phyloP scores from a whole-genome alignment of 2,329 filamentous ascomycete genomes.

The Monosporascus sp. region DNA sequence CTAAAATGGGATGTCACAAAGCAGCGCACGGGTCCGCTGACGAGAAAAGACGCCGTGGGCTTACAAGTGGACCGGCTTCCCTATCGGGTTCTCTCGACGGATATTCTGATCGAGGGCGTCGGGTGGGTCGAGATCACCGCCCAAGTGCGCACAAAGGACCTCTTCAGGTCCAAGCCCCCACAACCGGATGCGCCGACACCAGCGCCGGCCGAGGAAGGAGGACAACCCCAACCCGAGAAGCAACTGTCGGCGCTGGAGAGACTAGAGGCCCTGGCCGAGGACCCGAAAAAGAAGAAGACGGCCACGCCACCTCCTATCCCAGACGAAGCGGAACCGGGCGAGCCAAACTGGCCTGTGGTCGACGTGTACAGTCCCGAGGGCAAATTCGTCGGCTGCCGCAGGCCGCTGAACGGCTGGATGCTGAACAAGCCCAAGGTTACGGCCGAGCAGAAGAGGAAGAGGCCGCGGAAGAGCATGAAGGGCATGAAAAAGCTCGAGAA shows the following conservation, averaged over 20 bases:
- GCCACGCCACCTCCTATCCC: slow-evolving; percentile 3
- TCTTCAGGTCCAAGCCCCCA: slow-evolving; percentile 21
- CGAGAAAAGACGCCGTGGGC: slow-evolving; percentile 54
- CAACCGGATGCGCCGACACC: slow-evolving; percentile 12
- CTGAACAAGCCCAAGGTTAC: slow-evolving; percentile 51
- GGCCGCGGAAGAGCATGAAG: slow-evolving; percentile 68
- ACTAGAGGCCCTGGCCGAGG: slow-evolving; percentile 13
- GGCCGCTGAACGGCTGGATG: slow-evolving; percentile 67
- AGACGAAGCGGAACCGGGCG: slow-evolving; percentile 9
- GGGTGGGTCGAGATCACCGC: slow-evolving; percentile 88
- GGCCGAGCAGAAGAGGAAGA: slow-evolving; percentile 40
- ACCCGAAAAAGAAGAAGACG: slow-evolving; percentile 11
- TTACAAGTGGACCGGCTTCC: slow-evolving; percentile 65
- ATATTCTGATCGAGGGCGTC: slow-evolving; percentile 85
- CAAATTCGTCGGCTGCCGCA: slow-evolving; percentile 63
- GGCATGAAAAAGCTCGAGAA: slow-evolving; percentile 50
- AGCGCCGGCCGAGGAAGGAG: slow-evolving; percentile 7
- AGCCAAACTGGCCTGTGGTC: slow-evolving; percentile 59
- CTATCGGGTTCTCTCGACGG: slow-evolving; percentile 72
- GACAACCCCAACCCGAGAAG: slow-evolving; percentile 10
- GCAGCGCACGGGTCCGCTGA: slow-evolving; percentile 67
- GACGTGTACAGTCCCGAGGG: slow-evolving; percentile 85
- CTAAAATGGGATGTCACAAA: slow-evolving; percentile 81
- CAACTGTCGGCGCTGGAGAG: slow-evolving; percentile 15
- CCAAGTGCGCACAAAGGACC: slow-evolving; percentile 63